Evolutionary conservation across 2,329 filamentous ascomycete species (phyloP).

Genomic region (Botrytis fragariae): DNA sequence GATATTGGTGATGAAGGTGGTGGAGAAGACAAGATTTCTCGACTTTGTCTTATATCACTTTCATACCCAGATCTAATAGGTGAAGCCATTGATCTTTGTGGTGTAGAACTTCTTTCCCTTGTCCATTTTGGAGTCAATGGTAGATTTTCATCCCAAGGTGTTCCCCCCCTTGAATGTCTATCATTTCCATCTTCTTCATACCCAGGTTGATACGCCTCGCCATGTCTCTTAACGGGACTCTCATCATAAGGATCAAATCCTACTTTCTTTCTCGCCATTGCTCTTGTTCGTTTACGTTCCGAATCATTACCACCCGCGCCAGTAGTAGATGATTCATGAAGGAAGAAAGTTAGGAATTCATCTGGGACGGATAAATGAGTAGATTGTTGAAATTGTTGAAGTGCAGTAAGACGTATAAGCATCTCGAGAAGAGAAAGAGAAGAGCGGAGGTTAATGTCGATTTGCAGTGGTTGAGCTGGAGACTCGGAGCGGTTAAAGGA

Average conservation of each 20-base stretch:
- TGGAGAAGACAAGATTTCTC: neutral
- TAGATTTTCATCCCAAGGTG: constrained; percentile 26
- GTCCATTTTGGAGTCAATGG: constrained; percentile 3
- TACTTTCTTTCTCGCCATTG: constrained; percentile 59
- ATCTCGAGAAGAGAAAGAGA: constrained; percentile 71
- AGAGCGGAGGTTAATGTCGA: constrained; percentile 55
- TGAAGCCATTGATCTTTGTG: neutral
- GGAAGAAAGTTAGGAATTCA: constrained; percentile 72
- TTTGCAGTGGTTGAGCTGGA: constrained; percentile 31
- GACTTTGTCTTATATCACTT: neutral
- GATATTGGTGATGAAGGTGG: constrained; percentile 6
- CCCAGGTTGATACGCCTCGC: constrained; percentile 59
- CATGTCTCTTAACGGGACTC: constrained; percentile 59
- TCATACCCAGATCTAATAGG: neutral
- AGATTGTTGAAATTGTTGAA: constrained; percentile 73
- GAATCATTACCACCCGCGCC: constrained; percentile 62
- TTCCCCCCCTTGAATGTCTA: constrained; percentile 25
- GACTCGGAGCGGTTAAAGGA: constrained; percentile 5
- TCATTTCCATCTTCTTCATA: constrained; percentile 30
- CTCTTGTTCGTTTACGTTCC: constrained; percentile 56
- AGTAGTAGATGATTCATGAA: constrained; percentile 64
- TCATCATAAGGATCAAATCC: constrained; percentile 73
- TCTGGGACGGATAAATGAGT: constrained; percentile 70
- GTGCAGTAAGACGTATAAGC: constrained; percentile 65
- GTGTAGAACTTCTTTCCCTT: constrained; percentile 12